phyloP scores from a whole-genome alignment of 2,329 filamentous ascomycete genomes.

The Penicillium sp. region DNA sequence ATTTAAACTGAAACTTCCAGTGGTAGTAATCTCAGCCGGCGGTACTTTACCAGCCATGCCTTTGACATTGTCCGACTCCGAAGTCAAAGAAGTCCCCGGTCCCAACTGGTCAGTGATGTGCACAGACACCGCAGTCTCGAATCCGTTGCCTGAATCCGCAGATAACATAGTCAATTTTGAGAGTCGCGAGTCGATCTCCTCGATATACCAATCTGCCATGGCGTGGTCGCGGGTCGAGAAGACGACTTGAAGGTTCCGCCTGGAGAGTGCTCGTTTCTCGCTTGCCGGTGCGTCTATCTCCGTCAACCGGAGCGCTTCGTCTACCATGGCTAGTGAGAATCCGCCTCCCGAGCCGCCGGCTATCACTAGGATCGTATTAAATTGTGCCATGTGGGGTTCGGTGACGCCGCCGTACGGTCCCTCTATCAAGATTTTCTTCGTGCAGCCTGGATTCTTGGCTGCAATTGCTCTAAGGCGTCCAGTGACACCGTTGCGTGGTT shows the following conservation, averaged over 20 bases:
- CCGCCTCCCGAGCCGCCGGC: constrained; percentile 58
- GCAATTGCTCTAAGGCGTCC: constrained; percentile 44
- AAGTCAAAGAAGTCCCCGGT: constrained; percentile 8
- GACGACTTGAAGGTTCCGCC: constrained; percentile 20
- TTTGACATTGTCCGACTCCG: constrained; percentile 9
- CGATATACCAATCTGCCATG: constrained; percentile 26
- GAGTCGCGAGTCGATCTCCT: constrained; percentile 21
- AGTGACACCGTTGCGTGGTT: constrained; percentile 51
- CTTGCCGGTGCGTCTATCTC: background rate
- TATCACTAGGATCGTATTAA: constrained; percentile 50
- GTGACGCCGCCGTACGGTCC: constrained; percentile 57
- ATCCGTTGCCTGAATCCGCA: constrained; percentile 7
- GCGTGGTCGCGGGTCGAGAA: constrained; percentile 21
- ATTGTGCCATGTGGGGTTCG: constrained; percentile 36
- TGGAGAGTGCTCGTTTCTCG: background rate
- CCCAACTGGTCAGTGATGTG: constrained; percentile 18
- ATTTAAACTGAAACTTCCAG: constrained; percentile 20
- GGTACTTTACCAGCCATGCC: constrained; percentile 5
- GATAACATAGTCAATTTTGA: constrained; percentile 19
- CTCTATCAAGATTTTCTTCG: constrained; percentile 52
- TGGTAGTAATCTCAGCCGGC: constrained; percentile 16
- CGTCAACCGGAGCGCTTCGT: constrained; percentile 36
- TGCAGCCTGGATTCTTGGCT: constrained; percentile 33
- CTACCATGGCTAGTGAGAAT: constrained; percentile 52
- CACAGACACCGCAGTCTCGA: constrained; percentile 24